phyloP scores from a whole-genome alignment of 225 moss, liverwort and hornwort species.

The Climacium dendroides region DNA sequence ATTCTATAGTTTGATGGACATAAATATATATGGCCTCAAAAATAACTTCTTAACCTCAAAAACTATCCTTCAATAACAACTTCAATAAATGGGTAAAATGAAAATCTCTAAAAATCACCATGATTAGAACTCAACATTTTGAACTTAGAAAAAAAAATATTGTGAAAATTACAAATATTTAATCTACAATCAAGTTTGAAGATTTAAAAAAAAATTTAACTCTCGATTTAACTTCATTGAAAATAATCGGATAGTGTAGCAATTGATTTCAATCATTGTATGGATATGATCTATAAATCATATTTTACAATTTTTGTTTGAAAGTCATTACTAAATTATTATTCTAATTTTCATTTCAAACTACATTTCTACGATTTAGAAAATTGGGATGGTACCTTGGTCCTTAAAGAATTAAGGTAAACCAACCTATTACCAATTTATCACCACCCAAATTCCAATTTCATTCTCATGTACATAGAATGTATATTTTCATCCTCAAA shows the following conservation, averaged over 20 bases:
- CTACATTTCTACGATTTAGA: fast-evolving
- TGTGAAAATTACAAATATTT: no score
- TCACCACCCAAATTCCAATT: not conserved
- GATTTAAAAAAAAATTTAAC: no score
- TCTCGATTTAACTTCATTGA: no score
- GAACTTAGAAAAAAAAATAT: not conserved
- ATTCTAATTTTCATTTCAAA: not conserved
- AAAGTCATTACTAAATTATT: not conserved
- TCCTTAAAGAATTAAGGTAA: not conserved
- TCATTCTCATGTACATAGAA: not conserved
- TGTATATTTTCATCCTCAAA: not conserved
- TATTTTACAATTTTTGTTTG: not conserved
- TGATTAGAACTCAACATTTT: not conserved
- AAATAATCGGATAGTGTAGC: not conserved
- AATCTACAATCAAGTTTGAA: no score
- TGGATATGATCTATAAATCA: no score
- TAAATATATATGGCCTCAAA: not conserved
- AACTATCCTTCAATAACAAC: not conserved
- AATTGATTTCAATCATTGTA: not conserved
- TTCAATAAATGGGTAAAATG: not conserved
- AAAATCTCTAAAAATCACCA: not conserved
- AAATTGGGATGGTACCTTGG: fast-evolving
- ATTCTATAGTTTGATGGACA: not conserved
- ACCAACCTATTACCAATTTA: not conserved
- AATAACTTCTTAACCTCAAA: not conserved